Evolutionary conservation across 2,329 filamentous ascomycete species (phyloP).

Genomic region (Alternaria sp.): DNA sequence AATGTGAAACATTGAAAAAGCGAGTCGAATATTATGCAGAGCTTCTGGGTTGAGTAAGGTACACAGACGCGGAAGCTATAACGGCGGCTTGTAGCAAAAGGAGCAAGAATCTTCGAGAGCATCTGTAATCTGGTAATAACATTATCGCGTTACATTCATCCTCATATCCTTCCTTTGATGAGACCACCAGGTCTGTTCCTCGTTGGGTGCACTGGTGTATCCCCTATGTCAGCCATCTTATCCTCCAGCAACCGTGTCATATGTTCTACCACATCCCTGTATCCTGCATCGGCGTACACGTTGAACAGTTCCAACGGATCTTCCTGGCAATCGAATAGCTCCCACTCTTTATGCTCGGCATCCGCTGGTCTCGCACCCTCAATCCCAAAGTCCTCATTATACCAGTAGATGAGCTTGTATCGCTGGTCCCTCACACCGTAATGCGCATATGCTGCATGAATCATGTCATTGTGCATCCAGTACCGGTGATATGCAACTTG

Average conservation of each 20-base stretch:
- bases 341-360: constrained; percentile 60
- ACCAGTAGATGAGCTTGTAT: constrained; percentile 68
- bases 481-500: constrained; percentile 65
- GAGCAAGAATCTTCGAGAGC: background rate
- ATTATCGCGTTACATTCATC: background rate
- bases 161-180: background rate
- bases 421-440: constrained; percentile 62
- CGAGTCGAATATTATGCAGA: background rate
- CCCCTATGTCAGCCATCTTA: constrained; percentile 64
- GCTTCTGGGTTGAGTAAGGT: background rate
- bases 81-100: background rate
- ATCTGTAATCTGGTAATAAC: background rate
- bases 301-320: constrained; percentile 60
- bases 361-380: constrained; percentile 55
- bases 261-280: constrained; percentile 43
- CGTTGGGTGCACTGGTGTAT: constrained; percentile 48
- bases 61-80: background rate
- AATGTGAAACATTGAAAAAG: background rate
- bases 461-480: constrained; percentile 64
- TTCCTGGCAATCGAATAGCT: constrained; percentile 62
- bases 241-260: constrained; percentile 46
- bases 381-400: constrained; percentile 60
- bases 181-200: background rate
- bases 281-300: constrained; percentile 48
- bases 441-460: constrained; percentile 62